A percentile compares a stretch with the other conserved stretches of the same genome.
Evolutionary conservation across 805 yeast species (phyloP).

Genomic region (Dipodascus albidus): DNA sequence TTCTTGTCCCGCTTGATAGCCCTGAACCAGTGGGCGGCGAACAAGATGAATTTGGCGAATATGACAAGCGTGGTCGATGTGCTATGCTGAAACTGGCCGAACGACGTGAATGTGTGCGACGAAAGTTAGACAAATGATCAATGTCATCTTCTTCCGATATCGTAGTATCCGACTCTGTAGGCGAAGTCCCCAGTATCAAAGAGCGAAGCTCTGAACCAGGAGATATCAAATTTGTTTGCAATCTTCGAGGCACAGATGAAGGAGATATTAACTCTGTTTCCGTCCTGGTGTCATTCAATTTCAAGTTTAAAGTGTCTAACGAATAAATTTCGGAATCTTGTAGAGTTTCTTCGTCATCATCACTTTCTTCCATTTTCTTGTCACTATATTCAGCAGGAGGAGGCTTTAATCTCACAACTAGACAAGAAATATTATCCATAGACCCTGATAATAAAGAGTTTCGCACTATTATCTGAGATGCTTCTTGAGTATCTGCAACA

Average conservation of each 20-base stretch:
- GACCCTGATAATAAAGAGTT: conserved; percentile 5
- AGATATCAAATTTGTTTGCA: neutral
- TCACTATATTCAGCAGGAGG: neutral
- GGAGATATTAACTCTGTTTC: neutral
- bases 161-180: neutral
- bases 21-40: neutral
- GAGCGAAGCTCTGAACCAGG: neutral
- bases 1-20: neutral
- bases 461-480: conserved; percentile 6
- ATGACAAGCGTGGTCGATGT: neutral
- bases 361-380: neutral
- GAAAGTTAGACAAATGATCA: neutral
- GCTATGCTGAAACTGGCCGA: neutral
- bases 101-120: neutral
- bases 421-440: conserved; percentile 15
- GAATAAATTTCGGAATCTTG: neutral
- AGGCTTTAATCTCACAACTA: conserved; percentile 9
- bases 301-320: neutral
- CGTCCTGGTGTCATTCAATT: neutral
- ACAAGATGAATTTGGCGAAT: neutral
- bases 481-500: conserved; percentile 12
- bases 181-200: neutral
- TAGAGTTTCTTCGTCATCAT: neutral
- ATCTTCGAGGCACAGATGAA: neutral
- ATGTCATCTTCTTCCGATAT: neutral